Percentiles rank a stretch among this genome's conserved stretches.
phyloP scores from a whole-genome alignment of 495 filamentous ascomycete genomes.

The Sporormia fimetaria region DNA sequence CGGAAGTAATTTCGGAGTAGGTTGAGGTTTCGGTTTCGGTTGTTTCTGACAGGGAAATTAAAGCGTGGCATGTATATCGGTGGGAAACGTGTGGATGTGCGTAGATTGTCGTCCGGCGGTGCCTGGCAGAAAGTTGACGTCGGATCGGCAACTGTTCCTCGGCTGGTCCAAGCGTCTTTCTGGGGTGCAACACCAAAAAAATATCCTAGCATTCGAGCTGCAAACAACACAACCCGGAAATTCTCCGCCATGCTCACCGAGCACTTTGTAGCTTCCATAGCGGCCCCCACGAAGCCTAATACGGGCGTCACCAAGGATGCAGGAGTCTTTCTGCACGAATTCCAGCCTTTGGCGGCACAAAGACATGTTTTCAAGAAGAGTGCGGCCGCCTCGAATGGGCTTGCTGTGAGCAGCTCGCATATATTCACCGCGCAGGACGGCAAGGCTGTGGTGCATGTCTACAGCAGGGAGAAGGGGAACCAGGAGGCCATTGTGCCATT shows the following conservation, averaged over 20 bases:
- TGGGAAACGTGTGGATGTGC: too few species aligned
- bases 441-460: conserved; percentile 87
- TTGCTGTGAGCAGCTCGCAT: conserved; percentile 73
- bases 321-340: conserved; percentile 72
- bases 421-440: conserved; percentile 83
- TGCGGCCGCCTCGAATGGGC: conserved; percentile 60
- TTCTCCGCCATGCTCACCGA: conserved; percentile 58
- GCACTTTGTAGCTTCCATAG: conserved; percentile 63
- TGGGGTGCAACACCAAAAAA: too few species aligned
- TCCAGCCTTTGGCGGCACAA: conserved; percentile 59
- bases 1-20: conserved; percentile 6
- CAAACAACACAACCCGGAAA: too few species aligned
- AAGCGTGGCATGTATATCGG: too few species aligned
- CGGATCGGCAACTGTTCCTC: too few species aligned
- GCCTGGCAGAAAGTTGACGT: too few species aligned
- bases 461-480: conserved; percentile 67
- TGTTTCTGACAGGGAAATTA: too few species aligned
- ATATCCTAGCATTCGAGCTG: too few species aligned
- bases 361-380: conserved; percentile 85
- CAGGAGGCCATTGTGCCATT: conserved; percentile 82
- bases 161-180: too few species aligned
- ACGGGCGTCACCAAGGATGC: conserved; percentile 61
- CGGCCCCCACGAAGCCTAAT: conserved; percentile 51
- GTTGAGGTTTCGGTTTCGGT: conserved; percentile 2
- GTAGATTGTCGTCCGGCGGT: too few species aligned